These are phyloP conservation scores for Ceratobasidium theobromae DNA, from an alignment of 1,284 basidiomycete genomes.

Conservation along the genomic window DNA sequence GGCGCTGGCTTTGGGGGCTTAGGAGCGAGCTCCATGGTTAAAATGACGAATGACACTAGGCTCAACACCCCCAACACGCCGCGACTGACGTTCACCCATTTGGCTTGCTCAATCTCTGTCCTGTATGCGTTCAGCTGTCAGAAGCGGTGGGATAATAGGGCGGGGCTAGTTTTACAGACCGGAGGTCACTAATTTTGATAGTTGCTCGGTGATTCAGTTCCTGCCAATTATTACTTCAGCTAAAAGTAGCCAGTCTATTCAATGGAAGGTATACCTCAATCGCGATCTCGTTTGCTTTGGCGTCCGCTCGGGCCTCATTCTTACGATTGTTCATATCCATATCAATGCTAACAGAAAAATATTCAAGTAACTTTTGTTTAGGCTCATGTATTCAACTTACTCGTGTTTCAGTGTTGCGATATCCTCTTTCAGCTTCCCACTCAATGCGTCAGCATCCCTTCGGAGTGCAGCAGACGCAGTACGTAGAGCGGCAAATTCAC, in stretches of 20 bases:
- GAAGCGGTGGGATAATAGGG: not conserved
- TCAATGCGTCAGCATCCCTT: conserved; percentile 84
- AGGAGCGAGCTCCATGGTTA: conserved; percentile 60
- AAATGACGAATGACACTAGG: conserved; percentile 65
- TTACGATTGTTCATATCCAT: conserved; percentile 96
- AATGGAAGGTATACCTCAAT: conserved; percentile 66
- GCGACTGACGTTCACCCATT: conserved; percentile 88
- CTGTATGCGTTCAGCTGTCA: conserved; percentile 24
- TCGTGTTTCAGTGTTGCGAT: conserved; percentile 88
- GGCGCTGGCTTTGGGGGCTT: conserved; percentile 35
- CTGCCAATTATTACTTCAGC: conserved; percentile 48
- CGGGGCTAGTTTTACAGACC: conserved; percentile 41
- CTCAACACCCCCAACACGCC: conserved; percentile 65
- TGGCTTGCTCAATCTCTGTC: conserved; percentile 83
- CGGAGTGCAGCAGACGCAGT: conserved; percentile 72
- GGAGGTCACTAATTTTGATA: conserved; percentile 80
- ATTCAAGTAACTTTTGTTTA: conserved; percentile 1
- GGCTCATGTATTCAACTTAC: conserved; percentile 53
- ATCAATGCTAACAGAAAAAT: conserved; percentile 64
- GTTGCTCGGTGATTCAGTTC: conserved; percentile 86
- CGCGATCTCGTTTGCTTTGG: conserved; percentile 83
- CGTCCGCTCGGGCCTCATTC: conserved; percentile 85
- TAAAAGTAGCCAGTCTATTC: conserved; percentile 36
- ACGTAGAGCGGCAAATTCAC: conserved; percentile 80
- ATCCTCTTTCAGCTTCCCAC: conserved; percentile 94